Evolutionary conservation across 2,329 filamentous ascomycete genomes (phyloP), one percentile per base, ranked within the genome.

Genomic region (Microdochium bolleyi): DNA sequence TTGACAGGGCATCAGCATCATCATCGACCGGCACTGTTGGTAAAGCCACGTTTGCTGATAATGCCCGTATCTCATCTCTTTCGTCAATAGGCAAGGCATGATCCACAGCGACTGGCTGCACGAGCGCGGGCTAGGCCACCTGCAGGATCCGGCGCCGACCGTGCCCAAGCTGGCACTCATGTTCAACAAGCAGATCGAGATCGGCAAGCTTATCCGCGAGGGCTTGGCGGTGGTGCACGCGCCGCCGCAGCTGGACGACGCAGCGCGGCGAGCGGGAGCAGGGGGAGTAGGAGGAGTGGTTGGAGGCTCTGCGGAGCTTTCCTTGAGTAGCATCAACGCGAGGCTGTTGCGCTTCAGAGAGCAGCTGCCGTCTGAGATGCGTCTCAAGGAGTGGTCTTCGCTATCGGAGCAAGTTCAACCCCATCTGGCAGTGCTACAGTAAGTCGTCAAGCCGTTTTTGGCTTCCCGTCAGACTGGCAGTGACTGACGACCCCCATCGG

Each of bases 151-250:
- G 21, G 37, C n/a, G 19, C 32, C 50, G 10, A 30, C 22, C 14
- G 37, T 25, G 2, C 50, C 50, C 9, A 51, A 25, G 25, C 21
- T 44, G 9, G 34, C 50, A 25, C 30, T 38, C 8, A 32, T 51
- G 7, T 51, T 51, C 34, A 51, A 51, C 37, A 41, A 46, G 13
- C 50, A 51, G 21, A 38, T 51, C 34, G 50, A 51, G n/a, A 41
- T 51, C n/a, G 41, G 50, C 37, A 34, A 25, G 11, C 34, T 51
- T 24, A 51, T 51, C 22, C 50, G 37, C 32, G 50, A 51, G 25
- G 37, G 32, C 32, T 25, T 51, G 24, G 16, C 50, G 14, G 24
- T 25, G 14, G 19, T 51, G 13, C 24, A 41, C n/a, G 32, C 50
- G 9, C 50, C 50, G 19, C 32, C 14, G 16, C 11, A 13, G 11